Evolutionary conservation across 2,329 filamentous ascomycete species (phyloP), one percentile per base, ranked within the genome.

Genomic region (Ophidiomyces ophidiicola): DNA sequence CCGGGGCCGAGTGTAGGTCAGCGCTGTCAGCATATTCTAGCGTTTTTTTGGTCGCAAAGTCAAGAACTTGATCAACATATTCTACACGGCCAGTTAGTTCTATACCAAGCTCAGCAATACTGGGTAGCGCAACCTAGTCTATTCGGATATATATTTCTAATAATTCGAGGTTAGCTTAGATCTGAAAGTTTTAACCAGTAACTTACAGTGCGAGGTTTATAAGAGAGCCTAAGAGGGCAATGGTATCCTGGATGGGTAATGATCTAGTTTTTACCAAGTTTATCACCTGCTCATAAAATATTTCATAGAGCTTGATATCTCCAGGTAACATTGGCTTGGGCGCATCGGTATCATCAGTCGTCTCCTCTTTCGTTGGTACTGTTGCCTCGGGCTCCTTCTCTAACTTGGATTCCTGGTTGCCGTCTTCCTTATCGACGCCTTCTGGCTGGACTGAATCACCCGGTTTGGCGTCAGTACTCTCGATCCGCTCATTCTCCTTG

Each of bases 281-380:
- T 55, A 92, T 82, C 46, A 96, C 90, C 60, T 96, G 90, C 36
- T 86, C 80, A 55, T 96, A 93, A 69, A 96, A 98, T 44, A 96
- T 84, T 61, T 96, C 87, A 59, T 96, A 96, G 17, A 98, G 74
- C 61, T 84, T 88, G 42, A 94, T 78, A 52, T 85, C 80, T 37
- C 78, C 66, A 20, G 60, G 57, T 33, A 52, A 48, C 14, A 41
- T 50, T 25, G 53, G 41, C 65, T 71, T 55, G 57, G 63, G 32
- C 51, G 53, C 47, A 25, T 52, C 45, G 18, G 52, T 57, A 28
- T 57, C 54, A 29, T 56, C 53, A 41, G 59, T 61, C 18, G 2
- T 19, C 24, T 41, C 28, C 15, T 36, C 32, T 15, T 35, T 41
- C 4, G 37, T n/a, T n/a, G n/a, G n/a, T n/a, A n/a, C n/a, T n/a